A percentile compares a stretch with the other conserved stretches of the same genome.
These are phyloP conservation scores for Morella rubra DNA, from an alignment of 306 rosid genomes.

Conservation along the genomic window DNA sequence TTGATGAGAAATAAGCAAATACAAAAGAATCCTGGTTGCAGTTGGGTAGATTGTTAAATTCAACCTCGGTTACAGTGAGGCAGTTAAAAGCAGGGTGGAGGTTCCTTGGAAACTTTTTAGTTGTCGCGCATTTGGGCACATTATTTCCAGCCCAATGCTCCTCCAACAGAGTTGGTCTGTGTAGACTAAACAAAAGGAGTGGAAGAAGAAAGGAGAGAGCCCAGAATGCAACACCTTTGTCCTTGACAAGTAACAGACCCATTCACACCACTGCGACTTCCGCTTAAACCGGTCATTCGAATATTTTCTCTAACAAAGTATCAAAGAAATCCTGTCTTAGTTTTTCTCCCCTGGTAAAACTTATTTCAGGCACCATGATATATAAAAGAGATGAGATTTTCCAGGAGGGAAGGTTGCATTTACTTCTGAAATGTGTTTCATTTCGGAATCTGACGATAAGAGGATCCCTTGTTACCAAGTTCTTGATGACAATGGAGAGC, in stretches of 20 bases:
- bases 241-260: too few species aligned
- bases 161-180: too few species aligned
- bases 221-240: background rate
- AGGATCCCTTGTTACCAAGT: conserved; percentile 57
- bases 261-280: background rate
- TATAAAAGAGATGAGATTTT: too few species aligned
- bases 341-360: too few species aligned
- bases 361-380: too few species aligned
- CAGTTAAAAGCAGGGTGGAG: background rate
- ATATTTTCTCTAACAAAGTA: too few species aligned
- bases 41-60: conserved; percentile 61
- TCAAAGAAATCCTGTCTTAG: too few species aligned
- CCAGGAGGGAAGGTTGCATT: conserved; percentile 63
- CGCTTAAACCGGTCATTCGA: too few species aligned
- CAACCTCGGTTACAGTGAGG: conserved; percentile 1
- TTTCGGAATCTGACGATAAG: conserved; percentile 31
- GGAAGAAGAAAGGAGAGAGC: too few species aligned
- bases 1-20: conserved; percentile 50
- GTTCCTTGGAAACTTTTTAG: background rate
- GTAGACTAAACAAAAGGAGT: too few species aligned
- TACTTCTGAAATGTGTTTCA: conserved; percentile 55
- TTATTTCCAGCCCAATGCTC: background rate
- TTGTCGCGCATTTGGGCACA: background rate
- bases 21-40: conserved; percentile 58
- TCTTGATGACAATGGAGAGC: conserved; percentile 51